Evolutionary conservation across 1,284 basidiomycete genomes (phyloP), one percentile per base, ranked within the genome.

Genomic region (Ustilago sp.): DNA sequence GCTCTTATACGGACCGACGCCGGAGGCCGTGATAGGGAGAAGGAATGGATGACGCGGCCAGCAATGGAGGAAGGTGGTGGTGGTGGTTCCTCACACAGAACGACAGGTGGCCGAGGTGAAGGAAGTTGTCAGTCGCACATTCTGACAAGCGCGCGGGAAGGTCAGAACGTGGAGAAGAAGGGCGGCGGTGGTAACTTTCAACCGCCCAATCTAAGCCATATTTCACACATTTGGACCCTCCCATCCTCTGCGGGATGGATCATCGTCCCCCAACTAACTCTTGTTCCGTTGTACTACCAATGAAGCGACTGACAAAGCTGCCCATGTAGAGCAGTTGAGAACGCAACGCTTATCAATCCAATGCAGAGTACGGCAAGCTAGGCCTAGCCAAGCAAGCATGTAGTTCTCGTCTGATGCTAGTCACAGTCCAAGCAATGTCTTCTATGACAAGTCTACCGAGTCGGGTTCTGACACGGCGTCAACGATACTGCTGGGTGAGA

Each of bases 1-100:
- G 23, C 23, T 23, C 23, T 23, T 23, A 23, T 23, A 23, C 23
- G 23, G 23, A 23, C 23, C 23, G 23, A 23, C 23, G 23, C 23
- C 23, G 23, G 23, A 23, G 23, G 23, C 23, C 23, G 23, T 28
- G 48, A 32, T 19, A 32, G 48, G 38, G 5, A 41, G 45, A 8
- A 58, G 34, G 56, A 35, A 12, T 17, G 34, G 34, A 35, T 58
- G 56, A 48, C 56, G 56, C 56, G 56, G 56, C 56, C 56, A 15
- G 28, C 19, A 17, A 39, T 3, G 53, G 41, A 41, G 13, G n/a
- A 41, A 19, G 53, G 31, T 35, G 35, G 9, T 53, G 52, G 52
- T 36, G 2, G 32, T 7, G 9, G 28, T 23, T 9, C 36, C 48
- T 1, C 41, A 45, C 13, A 17, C 48, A 50, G 7, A 32, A 28